Percentiles rank a stretch among this genome's conserved stretches.
phyloP scores from a whole-genome alignment of 208 protist genomes.

The Trypanosoma lewisi region DNA sequence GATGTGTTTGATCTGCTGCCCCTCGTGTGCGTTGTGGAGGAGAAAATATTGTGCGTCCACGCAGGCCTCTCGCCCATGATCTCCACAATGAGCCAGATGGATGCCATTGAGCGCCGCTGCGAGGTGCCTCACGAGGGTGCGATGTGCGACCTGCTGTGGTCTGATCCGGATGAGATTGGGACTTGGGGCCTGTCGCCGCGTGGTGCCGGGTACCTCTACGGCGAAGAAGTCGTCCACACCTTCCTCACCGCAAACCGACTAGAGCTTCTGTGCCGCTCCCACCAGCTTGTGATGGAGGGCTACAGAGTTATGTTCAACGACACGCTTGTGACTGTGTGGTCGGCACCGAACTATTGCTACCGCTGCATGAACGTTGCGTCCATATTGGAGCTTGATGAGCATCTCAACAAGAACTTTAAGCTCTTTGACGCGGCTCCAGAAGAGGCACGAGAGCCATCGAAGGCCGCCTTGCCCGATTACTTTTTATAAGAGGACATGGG shows the following conservation, averaged over 20 bases:
- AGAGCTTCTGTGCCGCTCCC: conserved; percentile 93
- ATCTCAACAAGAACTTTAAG: conserved; percentile 97
- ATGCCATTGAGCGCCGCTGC: conserved; percentile 94
- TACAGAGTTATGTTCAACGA: conserved; percentile 95
- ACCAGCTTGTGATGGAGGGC: conserved; percentile 97
- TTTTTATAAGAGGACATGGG: conserved; percentile 74
- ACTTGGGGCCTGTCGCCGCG: conserved; percentile 97
- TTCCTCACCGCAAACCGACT: conserved; percentile 95
- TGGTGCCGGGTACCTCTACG: conserved; percentile 99
- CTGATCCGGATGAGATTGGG: conserved; percentile 95
- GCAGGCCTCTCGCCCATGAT: conserved; percentile 98
- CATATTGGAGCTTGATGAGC: conserved; percentile 98
- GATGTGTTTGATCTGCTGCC: conserved; percentile 99
- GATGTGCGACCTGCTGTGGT: conserved; percentile 99
- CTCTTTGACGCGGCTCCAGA: conserved; percentile 99
- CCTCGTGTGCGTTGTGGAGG: conserved; percentile 97
- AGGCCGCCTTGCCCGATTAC: conserved; percentile 75
- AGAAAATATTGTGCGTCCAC: conserved; percentile 98
- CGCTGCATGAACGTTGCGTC: conserved; percentile 98
- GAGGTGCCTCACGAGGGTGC: conserved; percentile 98
- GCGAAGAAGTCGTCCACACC: conserved; percentile 94
- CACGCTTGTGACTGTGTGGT: conserved; percentile 94
- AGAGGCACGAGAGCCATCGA: conserved; percentile 76
- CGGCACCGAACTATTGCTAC: too few species aligned
- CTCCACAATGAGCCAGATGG: conserved; percentile 96